Percentiles rank a stretch among this genome's conserved stretches.
Evolutionary conservation across 371 early-diverging fungal species (phyloP).

Genomic region (Mucor piriformis): DNA sequence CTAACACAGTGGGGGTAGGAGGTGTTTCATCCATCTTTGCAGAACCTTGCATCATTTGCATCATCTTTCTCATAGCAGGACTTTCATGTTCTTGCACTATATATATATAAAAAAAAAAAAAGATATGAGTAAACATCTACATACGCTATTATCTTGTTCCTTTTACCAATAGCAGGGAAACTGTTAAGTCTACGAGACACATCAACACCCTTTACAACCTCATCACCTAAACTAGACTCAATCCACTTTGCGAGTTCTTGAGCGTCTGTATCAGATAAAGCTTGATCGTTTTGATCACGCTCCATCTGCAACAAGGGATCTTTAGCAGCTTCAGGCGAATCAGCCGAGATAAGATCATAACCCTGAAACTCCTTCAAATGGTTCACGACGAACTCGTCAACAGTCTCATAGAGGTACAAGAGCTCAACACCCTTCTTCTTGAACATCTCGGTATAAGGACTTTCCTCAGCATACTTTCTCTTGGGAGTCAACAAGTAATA

Average conservation of each 20-base stretch:
- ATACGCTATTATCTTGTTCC: too few relatives aligned
- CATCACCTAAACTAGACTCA: constrained; percentile 60
- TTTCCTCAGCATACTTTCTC: constrained; percentile 76
- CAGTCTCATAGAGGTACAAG: constrained; percentile 79
- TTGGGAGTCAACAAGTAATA: constrained; percentile 87
- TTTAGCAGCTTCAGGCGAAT: constrained; percentile 65
- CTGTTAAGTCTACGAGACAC: constrained; percentile 69
- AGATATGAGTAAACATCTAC: background rate
- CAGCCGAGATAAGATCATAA: constrained; percentile 81
- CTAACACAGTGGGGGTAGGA: constrained; percentile 65
- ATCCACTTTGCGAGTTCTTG: constrained; percentile 73
- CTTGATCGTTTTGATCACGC: constrained; percentile 17
- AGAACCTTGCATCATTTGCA: constrained; percentile 76
- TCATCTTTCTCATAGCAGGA: constrained; percentile 75
- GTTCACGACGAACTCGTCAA: constrained; percentile 92
- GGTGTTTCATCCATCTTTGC: constrained; percentile 60
- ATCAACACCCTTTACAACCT: constrained; percentile 68
- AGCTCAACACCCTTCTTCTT: constrained; percentile 75
- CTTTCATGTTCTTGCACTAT: constrained; percentile 76
- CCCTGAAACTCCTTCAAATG: constrained; percentile 76
- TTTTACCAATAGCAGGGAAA: constrained; percentile 73
- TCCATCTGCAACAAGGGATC: constrained; percentile 52
- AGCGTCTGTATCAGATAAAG: constrained; percentile 57
- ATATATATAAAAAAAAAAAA: background rate
- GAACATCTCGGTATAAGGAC: constrained; percentile 90